Conservation (phyloP, 2,329 filamentous ascomycete genomes). For the Fusarium torreyae region DNA sequence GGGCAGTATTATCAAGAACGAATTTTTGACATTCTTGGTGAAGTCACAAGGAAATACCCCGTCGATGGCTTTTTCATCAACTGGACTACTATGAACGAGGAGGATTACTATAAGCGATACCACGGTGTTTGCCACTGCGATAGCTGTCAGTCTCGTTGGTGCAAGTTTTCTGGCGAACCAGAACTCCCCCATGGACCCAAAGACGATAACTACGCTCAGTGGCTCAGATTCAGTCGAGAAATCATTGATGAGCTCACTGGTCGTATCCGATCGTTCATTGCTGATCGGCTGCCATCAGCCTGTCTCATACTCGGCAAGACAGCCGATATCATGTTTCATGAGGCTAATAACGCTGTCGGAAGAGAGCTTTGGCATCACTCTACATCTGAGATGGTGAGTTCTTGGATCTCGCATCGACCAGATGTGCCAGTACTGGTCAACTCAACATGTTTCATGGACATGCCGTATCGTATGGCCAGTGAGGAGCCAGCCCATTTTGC, state of each 20-base stretch:
- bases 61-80: conserved; percentile 10
- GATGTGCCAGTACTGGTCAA: not conserved
- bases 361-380: not conserved
- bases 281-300: not conserved
- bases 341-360: not conserved
- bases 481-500: not conserved
- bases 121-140: not conserved
- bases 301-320: not conserved
- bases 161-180: not conserved
- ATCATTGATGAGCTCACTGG: not conserved
- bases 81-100: conserved; percentile 6
- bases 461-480: not conserved
- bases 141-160: not conserved
- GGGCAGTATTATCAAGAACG: not conserved
- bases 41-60: not conserved
- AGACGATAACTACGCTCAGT: not conserved
- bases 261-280: not conserved
- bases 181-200: not conserved
- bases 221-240: not conserved
- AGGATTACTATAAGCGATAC: not conserved
- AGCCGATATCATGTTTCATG: conserved; percentile 2
- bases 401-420: not conserved
- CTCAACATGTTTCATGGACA: not conserved
- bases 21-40: not conserved
- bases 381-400: not conserved